Percentiles rank a stretch among this genome's conserved stretches.
Evolutionary conservation across 2,329 filamentous ascomycete genomes (phyloP).

Genomic region (Rhynchosporium graminicola): DNA sequence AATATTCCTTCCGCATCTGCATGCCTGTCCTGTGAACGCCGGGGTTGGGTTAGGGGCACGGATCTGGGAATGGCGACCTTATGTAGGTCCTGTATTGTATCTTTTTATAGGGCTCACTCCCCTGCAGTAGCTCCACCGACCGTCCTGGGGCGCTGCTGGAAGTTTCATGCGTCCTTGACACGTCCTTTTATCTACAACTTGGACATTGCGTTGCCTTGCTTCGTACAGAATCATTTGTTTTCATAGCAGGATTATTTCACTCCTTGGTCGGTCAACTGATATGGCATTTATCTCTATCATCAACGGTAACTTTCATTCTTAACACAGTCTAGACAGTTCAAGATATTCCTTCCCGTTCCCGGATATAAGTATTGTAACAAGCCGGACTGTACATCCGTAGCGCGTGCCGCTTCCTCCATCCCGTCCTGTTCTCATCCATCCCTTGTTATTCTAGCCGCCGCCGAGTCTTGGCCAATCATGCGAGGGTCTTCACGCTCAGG

Average conservation of each 20-base stretch:
- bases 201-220: neutral
- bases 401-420: constrained; percentile 3
- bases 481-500: neutral
- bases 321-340: neutral
- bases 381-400: neutral
- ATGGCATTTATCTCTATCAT: too few species aligned
- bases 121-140: constrained; percentile 10
- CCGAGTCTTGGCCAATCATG: constrained; percentile 11
- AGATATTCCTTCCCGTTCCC: neutral
- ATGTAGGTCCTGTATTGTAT: neutral
- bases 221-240: too few species aligned
- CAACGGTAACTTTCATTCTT: neutral
- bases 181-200: neutral
- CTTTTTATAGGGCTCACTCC: neutral
- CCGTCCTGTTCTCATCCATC: neutral
- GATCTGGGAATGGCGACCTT: neutral
- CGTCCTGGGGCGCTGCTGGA: neutral
- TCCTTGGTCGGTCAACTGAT: too few species aligned
- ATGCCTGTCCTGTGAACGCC: too few species aligned
- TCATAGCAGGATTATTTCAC: too few species aligned
- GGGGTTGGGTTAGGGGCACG: too few species aligned
- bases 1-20: too few species aligned
- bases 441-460: neutral
- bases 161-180: too few species aligned
- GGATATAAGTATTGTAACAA: too few species aligned